Conservation (phyloP, 2,329 filamentous ascomycete genomes). For the Gremmenia infestans region DNA sequence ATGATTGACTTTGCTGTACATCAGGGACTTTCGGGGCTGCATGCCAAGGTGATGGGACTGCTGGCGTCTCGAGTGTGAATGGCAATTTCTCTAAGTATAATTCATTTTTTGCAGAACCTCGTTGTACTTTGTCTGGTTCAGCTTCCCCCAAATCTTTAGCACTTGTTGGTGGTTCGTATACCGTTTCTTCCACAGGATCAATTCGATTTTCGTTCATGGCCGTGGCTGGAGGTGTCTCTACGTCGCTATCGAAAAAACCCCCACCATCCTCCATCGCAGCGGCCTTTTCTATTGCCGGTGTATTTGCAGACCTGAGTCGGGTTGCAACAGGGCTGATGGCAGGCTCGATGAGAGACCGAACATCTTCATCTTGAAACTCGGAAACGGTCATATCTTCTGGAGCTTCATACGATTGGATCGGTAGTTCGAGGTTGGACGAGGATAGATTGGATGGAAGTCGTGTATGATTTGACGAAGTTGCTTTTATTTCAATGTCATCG, state of each 20-base stretch:
- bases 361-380: conserved; percentile 42
- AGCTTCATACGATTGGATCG: conserved; percentile 16
- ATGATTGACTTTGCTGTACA: conserved; percentile 32
- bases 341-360: conserved; percentile 55
- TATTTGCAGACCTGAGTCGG: conserved; percentile 49
- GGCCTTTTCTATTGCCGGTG: conserved; percentile 53
- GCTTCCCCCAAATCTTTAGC: background rate
- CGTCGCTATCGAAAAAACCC: conserved; percentile 36
- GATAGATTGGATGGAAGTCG: background rate
- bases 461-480: background rate
- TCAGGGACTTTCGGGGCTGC: conserved; percentile 38
- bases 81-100: conserved; percentile 20
- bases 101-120: conserved; percentile 26
- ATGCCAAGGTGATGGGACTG: conserved; percentile 36
- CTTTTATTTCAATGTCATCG: background rate
- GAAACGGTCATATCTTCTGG: conserved; percentile 19
- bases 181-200: background rate
- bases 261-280: conserved; percentile 48
- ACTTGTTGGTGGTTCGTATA: background rate
- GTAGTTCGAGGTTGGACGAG: conserved; percentile 6
- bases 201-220: background rate
- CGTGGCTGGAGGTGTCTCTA: conserved; percentile 24
- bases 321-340: conserved; percentile 53
- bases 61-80: conserved; percentile 22
- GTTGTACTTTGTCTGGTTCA: conserved; percentile 1